Evolutionary conservation across 257 asterid species (phyloP), one percentile per base, ranked within the genome.

Genomic region (Galeopsis tetrahit): DNA sequence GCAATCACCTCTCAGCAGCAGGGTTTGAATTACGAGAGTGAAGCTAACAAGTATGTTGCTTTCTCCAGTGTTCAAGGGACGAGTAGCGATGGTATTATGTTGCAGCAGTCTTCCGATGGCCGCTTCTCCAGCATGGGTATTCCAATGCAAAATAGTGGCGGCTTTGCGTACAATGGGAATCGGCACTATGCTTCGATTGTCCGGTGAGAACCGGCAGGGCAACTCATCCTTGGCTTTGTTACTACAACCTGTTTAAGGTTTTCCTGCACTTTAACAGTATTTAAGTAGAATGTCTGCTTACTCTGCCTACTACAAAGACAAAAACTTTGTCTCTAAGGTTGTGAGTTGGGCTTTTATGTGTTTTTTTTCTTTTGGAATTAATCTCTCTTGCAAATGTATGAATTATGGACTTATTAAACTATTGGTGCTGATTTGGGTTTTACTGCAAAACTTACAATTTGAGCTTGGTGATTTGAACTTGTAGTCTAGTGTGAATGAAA

Each of bases 221-320:
- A 94, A 89, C 75, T 91, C 98, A 94, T 94, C 98, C 98, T 88
- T 94, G 98, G 98, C 98, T 93, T 64, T 79, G 84, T 87, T 34
- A 57, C 82, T 74, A 48, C 4, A 46, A 61, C 6, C 69, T 8
- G 43, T 63, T 75, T 31, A 13, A 34, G 78, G 77, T 71, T 79
- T 60, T 60, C n/a, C 67, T 71, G 69, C 44, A n/a, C 10, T 71
- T 14, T 32, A 75, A 58, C 46, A 38, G 33, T 28, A 52, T 53
- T 40, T 38, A 72, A 42, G 62, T 69, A 6, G 35, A 65, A 58
- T 59, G 67, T 39, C 31, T 8, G 7, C 33, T 66, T 68, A 40
- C 36, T 76, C 32, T 49, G n/a, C 42, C 39, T 69, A 61, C 69
- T 68, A n/a, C 65, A 10, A 55, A 46, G 61, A 38, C 5, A 71